These are phyloP conservation scores for Borovskyia barvae DNA, from an alignment of 208 protist species.

Conservation along the genomic window DNA sequence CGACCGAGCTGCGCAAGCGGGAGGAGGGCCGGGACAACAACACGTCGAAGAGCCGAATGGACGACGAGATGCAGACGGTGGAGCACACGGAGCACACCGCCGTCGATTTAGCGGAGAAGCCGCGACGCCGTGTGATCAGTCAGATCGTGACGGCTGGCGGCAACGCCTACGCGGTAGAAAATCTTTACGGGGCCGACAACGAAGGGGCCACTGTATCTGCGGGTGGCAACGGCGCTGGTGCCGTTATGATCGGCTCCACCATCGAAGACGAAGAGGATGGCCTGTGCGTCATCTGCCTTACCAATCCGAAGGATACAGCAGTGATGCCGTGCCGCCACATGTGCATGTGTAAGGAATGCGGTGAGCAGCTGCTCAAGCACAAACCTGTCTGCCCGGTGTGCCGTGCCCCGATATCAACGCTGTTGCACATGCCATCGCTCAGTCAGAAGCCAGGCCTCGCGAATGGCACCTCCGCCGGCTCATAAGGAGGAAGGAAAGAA, in stretches of 20 bases:
- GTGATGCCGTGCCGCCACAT: slow-evolving; percentile 95
- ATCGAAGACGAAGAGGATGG: slow-evolving; percentile 83
- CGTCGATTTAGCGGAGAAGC: slow-evolving; percentile 74
- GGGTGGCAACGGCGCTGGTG: slow-evolving; percentile 33
- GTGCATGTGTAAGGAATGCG: slow-evolving; percentile 93
- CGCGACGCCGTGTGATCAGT: slow-evolving; percentile 79
- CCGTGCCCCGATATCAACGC: slow-evolving; percentile 80
- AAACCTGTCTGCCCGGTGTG: slow-evolving; percentile 95
- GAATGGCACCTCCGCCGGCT: neutral
- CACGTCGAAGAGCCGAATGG: slow-evolving; percentile 17
- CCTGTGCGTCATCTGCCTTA: slow-evolving; percentile 94
- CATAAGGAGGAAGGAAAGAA: neutral
- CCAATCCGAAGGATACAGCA: slow-evolving; percentile 85
- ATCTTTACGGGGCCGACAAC: slow-evolving; percentile 81
- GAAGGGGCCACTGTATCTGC: slow-evolving; percentile 37
- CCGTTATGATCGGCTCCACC: slow-evolving; percentile 77
- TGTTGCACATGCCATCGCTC: slow-evolving; percentile 83
- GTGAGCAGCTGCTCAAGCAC: slow-evolving; percentile 89
- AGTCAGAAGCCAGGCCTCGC: slow-evolving; percentile 28
- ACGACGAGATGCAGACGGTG: slow-evolving; percentile 52
- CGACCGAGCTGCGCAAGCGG: slow-evolving; percentile 60
- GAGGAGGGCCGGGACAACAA: slow-evolving; percentile 25
- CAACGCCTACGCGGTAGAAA: slow-evolving; percentile 85
- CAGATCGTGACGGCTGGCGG: slow-evolving; percentile 78
- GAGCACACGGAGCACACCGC: slow-evolving; percentile 89